A percentile compares a stretch with the other conserved stretches of the same genome.
These are phyloP conservation scores for Monosporascus sp. DNA, from an alignment of 2,329 filamentous ascomycete genomes.

Conservation along the genomic window DNA sequence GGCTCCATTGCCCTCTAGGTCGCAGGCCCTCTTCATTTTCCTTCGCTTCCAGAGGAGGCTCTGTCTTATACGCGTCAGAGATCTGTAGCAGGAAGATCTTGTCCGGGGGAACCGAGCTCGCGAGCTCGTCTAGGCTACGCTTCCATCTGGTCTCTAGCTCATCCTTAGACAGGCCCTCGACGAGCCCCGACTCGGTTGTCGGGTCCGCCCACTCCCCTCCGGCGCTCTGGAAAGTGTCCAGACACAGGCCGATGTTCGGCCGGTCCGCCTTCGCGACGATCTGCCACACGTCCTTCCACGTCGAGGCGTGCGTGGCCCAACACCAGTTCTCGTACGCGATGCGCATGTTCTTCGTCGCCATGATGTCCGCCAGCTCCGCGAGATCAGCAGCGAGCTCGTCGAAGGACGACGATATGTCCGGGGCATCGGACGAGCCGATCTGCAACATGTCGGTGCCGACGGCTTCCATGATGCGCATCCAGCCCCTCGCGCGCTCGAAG, in stretches of 20 bases:
- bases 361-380: slow-evolving; percentile 55
- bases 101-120: slow-evolving; percentile 52
- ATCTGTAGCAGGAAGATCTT: slow-evolving; percentile 74
- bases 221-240: slow-evolving; percentile 73
- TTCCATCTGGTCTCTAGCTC: slow-evolving; percentile 46
- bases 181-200: slow-evolving; percentile 53
- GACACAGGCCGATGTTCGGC: slow-evolving; percentile 65
- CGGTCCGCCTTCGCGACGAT: slow-evolving; percentile 59
- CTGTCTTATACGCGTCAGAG: slow-evolving; percentile 64
- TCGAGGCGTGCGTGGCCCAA: slow-evolving; percentile 66
- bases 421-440: slow-evolving; percentile 58
- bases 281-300: slow-evolving; percentile 65
- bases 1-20: slow-evolving; percentile 64
- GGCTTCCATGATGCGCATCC: slow-evolving; percentile 67
- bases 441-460: slow-evolving; percentile 66
- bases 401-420: slow-evolving; percentile 45
- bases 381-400: slow-evolving; percentile 55
- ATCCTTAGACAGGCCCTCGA: slow-evolving; percentile 37
- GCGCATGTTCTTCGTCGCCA: slow-evolving; percentile 50
- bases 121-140: slow-evolving; percentile 50
- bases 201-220: slow-evolving; percentile 72
- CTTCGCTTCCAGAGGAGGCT: slow-evolving; percentile 46
- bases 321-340: slow-evolving; percentile 81
- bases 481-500: slow-evolving; percentile 57
- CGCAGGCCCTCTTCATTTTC: slow-evolving; percentile 46